These are phyloP conservation scores for Stephania japonica DNA, from an alignment of 164 flowering plant species.

Conservation along the genomic window DNA sequence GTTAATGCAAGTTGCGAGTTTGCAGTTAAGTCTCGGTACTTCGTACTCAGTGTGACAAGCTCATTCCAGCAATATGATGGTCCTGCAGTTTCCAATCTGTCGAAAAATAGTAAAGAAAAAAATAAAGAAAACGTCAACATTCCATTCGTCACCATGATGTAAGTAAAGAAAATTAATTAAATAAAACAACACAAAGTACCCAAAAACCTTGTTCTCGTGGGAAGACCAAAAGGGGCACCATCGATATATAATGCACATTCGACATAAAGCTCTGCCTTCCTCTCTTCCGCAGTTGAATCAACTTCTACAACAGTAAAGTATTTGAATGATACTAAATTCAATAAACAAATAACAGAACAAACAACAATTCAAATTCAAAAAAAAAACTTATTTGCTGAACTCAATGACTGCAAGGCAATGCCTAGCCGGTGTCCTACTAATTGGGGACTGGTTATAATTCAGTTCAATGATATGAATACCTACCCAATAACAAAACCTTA, in stretches of 20 bases:
- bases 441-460: no score
- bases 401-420: no score
- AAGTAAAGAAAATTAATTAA: neutral
- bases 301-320: slow-evolving; percentile 33
- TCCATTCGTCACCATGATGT: neutral
- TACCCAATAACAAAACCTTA: no score
- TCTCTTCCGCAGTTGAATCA: slow-evolving; percentile 46
- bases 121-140: neutral
- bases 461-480: no score
- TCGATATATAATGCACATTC: slow-evolving; percentile 84
- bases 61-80: slow-evolving; percentile 92
- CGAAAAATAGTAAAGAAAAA: neutral
- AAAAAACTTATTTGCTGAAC: neutral
- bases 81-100: slow-evolving; percentile 74
- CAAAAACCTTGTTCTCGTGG: slow-evolving; percentile 76
- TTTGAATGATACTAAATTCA: no score
- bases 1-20: slow-evolving; percentile 87
- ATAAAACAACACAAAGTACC: neutral
- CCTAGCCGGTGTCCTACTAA: no score
- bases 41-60: slow-evolving; percentile 76
- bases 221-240: slow-evolving; percentile 91
- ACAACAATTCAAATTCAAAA: neutral
- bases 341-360: neutral
- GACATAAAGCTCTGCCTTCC: slow-evolving; percentile 71
- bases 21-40: slow-evolving; percentile 88